A percentile compares a stretch with the other conserved stretches of the same genome.
phyloP scores from a whole-genome alignment of 352 stramenopile genomes.

The Phytophthora rubi region DNA sequence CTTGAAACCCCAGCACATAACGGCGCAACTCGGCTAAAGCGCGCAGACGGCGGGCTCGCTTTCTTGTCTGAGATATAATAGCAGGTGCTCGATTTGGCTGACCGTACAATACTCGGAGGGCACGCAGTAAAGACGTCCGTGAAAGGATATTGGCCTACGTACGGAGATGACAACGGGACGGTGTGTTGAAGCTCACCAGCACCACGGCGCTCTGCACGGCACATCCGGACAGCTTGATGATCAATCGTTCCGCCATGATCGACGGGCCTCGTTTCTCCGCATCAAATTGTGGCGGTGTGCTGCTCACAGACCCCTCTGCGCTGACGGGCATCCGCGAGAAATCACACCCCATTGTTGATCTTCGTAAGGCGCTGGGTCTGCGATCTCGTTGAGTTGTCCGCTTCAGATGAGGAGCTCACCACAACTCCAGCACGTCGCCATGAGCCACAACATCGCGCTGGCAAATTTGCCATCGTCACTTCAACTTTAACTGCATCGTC shows the following conservation, averaged over 20 bases:
- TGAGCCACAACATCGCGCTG: background rate
- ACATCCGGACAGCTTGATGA: conserved; percentile 38
- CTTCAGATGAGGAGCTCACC: conserved; percentile 3
- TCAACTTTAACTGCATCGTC: conserved; percentile 22
- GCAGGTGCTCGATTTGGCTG: conserved; percentile 21
- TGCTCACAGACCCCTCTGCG: conserved; percentile 8
- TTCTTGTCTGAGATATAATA: conserved; percentile 12
- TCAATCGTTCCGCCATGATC: conserved; percentile 21
- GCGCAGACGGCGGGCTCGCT: background rate
- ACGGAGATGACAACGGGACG: conserved; percentile 28
- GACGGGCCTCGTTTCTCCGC: conserved; percentile 31
- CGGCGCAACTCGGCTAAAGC: conserved; percentile 20
- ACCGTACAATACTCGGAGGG: background rate
- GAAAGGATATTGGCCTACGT: conserved; percentile 4
- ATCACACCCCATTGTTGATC: conserved; percentile 26
- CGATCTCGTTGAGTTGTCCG: conserved; percentile 17
- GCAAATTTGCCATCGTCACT: conserved; percentile 8
- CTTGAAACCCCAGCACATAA: too few relatives aligned
- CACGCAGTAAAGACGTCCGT: background rate
- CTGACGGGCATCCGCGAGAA: conserved; percentile 30
- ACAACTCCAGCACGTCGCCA: conserved; percentile 7
- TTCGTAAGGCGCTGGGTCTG: conserved; percentile 3
- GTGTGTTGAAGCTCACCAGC: conserved; percentile 27
- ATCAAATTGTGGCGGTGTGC: conserved; percentile 29
- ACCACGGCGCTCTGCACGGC: conserved; percentile 13